Base-by-base conservation (phyloP, 805 yeast species). In the Candida boidinii region DNA sequence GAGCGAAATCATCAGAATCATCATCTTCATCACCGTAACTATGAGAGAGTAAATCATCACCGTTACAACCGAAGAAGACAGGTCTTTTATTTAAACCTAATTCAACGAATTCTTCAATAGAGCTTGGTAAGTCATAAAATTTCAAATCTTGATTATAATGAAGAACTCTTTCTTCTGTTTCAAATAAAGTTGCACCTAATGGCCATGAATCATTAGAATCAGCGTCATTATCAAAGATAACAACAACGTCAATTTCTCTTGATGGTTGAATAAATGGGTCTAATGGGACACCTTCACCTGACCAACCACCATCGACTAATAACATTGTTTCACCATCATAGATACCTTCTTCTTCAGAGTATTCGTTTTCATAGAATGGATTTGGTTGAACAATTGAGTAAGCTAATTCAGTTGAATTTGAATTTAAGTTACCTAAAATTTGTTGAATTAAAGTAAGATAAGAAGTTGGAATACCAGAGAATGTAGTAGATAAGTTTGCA, bases 361-460 rank as follows among this genome's bases (percentile, higher is more conserved):
- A 25, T 10, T 29, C 24, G 26, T 39, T 49, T 2, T 56, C 57
- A 39, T 57, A 66, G 45, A 78, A 78, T 2, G 86, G 84, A 38
- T 76, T 78, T 2, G 83, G 84, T 2, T 76, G 64, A 37, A 60
- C 66, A 2, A 75, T 44, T 0, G 83, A 84, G 50, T 69, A 75
- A 43, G 76, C 82, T 2, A 77, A 73, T 35, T 68, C 40, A 21
- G 35, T 35, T 18, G 36, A 38, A 32, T 27, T 26, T 4, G 74
- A 14, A 41, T 35, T 14, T 42, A 45, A 1, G 60, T 57, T 26
- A 51, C 45, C 25, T 59, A 55, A 18, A 51, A 51, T 0, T 59
- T 48, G 13, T 64, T 56, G 17, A 70, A 43, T 0, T 76, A 76
- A 52, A 70, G 70, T 2, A 62, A 46, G 34, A 54, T 52, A 34